Conservation (phyloP, 2,329 filamentous ascomycete genomes). For the Zasmidium angulare region DNA sequence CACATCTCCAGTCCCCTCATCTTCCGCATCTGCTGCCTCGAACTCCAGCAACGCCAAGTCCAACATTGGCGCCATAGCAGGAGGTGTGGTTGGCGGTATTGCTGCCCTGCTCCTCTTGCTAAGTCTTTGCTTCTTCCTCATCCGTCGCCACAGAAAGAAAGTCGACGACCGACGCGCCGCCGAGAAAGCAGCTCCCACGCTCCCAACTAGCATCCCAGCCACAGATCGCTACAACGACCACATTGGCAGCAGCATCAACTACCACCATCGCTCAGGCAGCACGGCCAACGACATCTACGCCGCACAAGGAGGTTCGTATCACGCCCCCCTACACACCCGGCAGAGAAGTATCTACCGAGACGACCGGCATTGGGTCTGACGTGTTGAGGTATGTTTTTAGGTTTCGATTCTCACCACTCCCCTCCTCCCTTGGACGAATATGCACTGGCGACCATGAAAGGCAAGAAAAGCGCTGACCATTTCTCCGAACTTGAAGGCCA, state of each 20-base stretch:
- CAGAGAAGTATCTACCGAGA: constrained; percentile 30
- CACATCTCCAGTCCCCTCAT: constrained; percentile 18
- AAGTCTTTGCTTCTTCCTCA: constrained; percentile 35
- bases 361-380: constrained; percentile 28
- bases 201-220: constrained; percentile 5
- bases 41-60: constrained; percentile 3
- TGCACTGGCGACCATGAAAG: not conserved
- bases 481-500: constrained; percentile 21
- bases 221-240: constrained; percentile 1
- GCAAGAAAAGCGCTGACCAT: constrained; percentile 20
- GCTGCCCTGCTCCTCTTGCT: constrained; percentile 29
- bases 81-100: constrained; percentile 41
- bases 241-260: not conserved
- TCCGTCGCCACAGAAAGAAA: constrained; percentile 33
- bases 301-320: constrained; percentile 32
- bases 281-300: constrained; percentile 29
- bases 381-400: constrained; percentile 20
- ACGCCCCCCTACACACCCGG: constrained; percentile 23
- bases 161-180: constrained; percentile 22
- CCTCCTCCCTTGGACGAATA: constrained; percentile 1
- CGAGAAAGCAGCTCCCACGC: not conserved
- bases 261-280: constrained; percentile 26
- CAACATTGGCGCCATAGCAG: constrained; percentile 40
- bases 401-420: constrained; percentile 9
- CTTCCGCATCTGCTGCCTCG: constrained; percentile 18